Base-by-base conservation (phyloP, 2,329 filamentous ascomycete species). In the Reticulascus tulasneorum region DNA sequence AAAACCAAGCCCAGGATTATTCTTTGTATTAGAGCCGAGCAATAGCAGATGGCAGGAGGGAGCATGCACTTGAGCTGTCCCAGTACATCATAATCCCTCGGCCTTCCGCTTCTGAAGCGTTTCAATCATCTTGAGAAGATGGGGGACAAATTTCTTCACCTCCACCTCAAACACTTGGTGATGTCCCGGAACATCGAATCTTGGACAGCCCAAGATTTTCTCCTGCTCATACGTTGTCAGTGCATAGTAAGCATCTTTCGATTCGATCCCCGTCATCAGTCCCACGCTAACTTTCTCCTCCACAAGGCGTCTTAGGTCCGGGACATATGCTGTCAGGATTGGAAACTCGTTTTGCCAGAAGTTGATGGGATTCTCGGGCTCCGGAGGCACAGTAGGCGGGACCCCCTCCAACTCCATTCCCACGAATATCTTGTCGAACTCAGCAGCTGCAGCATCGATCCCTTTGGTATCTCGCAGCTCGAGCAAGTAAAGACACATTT, bases 101-200 rank as follows among this genome's bases (percentile, higher is more conserved):
- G 7, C n/a, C 22, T 27, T 42, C 33, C 30, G 31, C 33, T 37
- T 17, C 23, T 47, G 51, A 35, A 35, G 45, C 26, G 31, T 49
- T 44, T 49, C 44, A 20, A 58, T 29, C 47, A 56, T 49, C 3
- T 46, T 35, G 18, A 54, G 23, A 18, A 60, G 48, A 15, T 27
- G 30, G 6, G 52, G 51, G 9, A 51, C 22, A 21, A 60, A 60
- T 9, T 35, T 43, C 16, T 54, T 46, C 17, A 45, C 42, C 46
- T 58, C 50, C 10, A 47, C 42, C 33, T 59, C 52, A 38, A 57
- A 59, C 5, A 51, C 53, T 32, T 53, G 47, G 33, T 59, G 57
- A 34, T 54, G 50, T 2, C 54, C 55, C 12, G 56, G 53, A 8
- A 59, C 49, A 13, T 46, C 29, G n/a, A 42, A 21, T 7, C 23